Evolutionary conservation across 495 filamentous ascomycete genomes (phyloP).

Genomic region (Pseudoneurospora amorphoporcata): DNA sequence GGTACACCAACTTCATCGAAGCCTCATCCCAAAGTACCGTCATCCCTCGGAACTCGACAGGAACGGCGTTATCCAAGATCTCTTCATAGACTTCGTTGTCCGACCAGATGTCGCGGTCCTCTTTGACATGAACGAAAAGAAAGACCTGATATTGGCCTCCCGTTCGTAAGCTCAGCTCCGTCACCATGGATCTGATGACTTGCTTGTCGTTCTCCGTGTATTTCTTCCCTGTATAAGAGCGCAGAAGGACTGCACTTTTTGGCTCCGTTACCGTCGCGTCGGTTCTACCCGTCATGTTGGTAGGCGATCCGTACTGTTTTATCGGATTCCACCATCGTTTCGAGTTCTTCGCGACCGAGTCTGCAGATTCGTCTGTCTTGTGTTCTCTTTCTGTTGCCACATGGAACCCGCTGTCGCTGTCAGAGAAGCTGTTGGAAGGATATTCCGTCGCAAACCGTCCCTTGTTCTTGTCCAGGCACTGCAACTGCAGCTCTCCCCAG

Average conservation of each 20-base stretch:
- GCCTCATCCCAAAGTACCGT: slow-evolving; percentile 58
- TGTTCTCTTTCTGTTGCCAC: neutral
- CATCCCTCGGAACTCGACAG: slow-evolving; percentile 55
- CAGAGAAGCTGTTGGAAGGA: slow-evolving; percentile 22
- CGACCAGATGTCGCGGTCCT: slow-evolving; percentile 46
- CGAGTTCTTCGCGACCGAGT: neutral
- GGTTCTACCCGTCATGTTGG: neutral
- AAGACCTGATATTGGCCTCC: slow-evolving; percentile 73
- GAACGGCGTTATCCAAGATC: slow-evolving; percentile 44
- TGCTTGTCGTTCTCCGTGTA: slow-evolving; percentile 64
- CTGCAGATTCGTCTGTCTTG: neutral
- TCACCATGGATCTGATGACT: slow-evolving; percentile 61
- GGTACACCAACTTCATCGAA: slow-evolving; percentile 48
- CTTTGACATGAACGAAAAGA: slow-evolving; percentile 63
- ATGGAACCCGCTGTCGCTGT: neutral
- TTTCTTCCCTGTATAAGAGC: slow-evolving; percentile 54
- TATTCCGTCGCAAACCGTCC: slow-evolving; percentile 41
- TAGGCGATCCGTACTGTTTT: neutral
- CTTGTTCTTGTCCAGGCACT: slow-evolving; percentile 53
- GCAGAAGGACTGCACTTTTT: slow-evolving; percentile 61
- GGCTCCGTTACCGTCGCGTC: slow-evolving; percentile 19
- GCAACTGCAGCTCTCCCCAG: slow-evolving; percentile 60
- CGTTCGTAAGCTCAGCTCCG: slow-evolving; percentile 58
- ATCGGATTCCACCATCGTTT: neutral
- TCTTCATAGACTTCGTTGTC: slow-evolving; percentile 42